Base-by-base conservation (phyloP, 2,329 filamentous ascomycete species). In the Stemphylium beticola region DNA sequence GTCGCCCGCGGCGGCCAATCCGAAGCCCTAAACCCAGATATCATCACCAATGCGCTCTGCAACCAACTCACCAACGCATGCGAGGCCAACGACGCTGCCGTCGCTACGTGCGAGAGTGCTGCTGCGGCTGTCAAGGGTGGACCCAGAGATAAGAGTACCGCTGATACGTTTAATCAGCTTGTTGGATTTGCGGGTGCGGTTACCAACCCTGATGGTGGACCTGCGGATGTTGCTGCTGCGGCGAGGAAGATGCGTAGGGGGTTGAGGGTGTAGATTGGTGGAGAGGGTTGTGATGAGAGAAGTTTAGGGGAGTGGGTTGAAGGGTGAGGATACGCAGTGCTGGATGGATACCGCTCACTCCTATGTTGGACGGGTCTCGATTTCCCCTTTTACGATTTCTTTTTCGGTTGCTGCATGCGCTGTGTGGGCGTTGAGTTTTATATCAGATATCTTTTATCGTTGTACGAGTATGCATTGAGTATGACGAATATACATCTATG, bases 31-130 rank as follows among this genome's bases (percentile, higher is more conserved):
- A 89, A 90, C 83, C 87, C 87, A 52, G 84, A 85, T 78, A 90
- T 90, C 79, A 90, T 90, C 79, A 88, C 86, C 71, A 89, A 88
- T 81, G 83, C 86, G 57, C 85, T 90, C 72, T 87, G 85, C 74
- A 87, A 90, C 74, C 85, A 89, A 77, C 81, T 90, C 54, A 81
- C 75, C 68, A 89, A 88, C 75, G 85, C 87, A 33, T 90, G 87
- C 76, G 77, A 78, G 34, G 87, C 87, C 48, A 86, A 86, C 68
- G 79, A 77, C 22, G 85, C 83, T 4, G 87, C 86, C 49, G 79
- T 83, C 61, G 69, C 79, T 11, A 79, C 80, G 4, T 87, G 84
- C 73, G 63, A 72, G 44, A 73, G 75, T 20, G 86, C 85, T 2
- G 78, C 86, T 75, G 77, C 81, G 0, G 68, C 80, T 71, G 81